Conservation (phyloP, 1,284 basidiomycete genomes). For the Microbotryum intermedium region DNA sequence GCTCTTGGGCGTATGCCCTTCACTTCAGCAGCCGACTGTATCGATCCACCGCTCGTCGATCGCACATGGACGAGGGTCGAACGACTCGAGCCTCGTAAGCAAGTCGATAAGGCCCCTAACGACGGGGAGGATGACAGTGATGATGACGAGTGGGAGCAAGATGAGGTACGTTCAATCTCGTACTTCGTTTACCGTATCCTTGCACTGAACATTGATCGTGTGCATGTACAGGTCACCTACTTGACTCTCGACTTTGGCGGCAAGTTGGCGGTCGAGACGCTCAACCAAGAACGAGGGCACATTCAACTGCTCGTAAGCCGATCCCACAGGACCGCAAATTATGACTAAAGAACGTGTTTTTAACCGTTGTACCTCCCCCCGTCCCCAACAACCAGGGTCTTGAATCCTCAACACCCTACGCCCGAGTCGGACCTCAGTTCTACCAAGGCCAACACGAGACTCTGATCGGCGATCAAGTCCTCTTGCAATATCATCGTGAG, state of each 20-base stretch:
- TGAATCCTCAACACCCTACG: constrained; percentile 7
- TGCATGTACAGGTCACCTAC: constrained; percentile 15
- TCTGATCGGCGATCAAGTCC: constrained; percentile 20
- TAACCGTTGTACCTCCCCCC: not conserved
- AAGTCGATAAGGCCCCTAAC: too few relatives aligned
- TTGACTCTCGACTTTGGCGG: constrained; percentile 21
- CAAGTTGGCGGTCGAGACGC: not conserved
- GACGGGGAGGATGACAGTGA: not conserved
- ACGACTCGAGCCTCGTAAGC: too few relatives aligned
- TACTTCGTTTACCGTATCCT: not conserved
- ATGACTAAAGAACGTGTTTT: not conserved
- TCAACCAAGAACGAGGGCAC: not conserved
- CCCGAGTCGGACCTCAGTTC: constrained; percentile 9
- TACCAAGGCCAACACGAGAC: constrained; percentile 18
- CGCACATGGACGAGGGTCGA: too few relatives aligned
- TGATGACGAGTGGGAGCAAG: constrained; percentile 21
- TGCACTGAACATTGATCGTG: not conserved
- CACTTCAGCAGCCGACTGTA: too few relatives aligned
- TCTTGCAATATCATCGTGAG: constrained; percentile 9
- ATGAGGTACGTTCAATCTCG: constrained; percentile 12
- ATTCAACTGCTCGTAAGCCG: constrained; percentile 23
- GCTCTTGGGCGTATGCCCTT: too few relatives aligned
- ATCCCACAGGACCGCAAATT: too few relatives aligned
- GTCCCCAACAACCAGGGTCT: constrained; percentile 3
- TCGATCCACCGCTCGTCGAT: too few relatives aligned